These are phyloP conservation scores for Ogataea methylovora DNA, from an alignment of 805 yeast genomes.

Conservation along the genomic window DNA sequence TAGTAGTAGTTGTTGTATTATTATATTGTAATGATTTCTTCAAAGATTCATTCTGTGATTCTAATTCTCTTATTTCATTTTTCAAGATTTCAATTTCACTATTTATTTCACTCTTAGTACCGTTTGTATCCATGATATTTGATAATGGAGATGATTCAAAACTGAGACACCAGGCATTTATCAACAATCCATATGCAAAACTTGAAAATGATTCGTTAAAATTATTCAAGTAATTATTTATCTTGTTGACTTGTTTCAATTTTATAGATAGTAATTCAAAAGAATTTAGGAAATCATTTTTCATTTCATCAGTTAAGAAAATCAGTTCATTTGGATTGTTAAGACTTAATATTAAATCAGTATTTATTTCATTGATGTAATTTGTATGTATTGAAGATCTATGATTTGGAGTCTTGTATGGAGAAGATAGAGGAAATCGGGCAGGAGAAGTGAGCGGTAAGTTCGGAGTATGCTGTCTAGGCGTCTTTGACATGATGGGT, in stretches of 20 bases:
- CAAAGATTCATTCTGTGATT: constrained; percentile 6
- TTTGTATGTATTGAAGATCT: no score
- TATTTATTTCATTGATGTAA: no score
- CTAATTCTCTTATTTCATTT: constrained; percentile 6
- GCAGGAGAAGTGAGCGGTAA: background rate
- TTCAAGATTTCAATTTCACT: constrained; percentile 11
- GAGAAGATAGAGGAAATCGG: no score
- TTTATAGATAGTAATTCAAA: background rate
- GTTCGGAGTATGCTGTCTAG: background rate
- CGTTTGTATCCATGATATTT: background rate
- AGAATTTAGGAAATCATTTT: background rate
- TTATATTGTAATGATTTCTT: background rate
- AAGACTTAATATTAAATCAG: no score
- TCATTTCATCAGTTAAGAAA: background rate
- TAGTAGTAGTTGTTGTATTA: background rate
- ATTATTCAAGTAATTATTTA: background rate
- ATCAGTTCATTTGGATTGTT: background rate
- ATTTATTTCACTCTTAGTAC: constrained; percentile 12
- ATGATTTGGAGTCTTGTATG: no score
- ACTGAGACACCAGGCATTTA: constrained; percentile 86
- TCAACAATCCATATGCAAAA: constrained; percentile 69
- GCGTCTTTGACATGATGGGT: background rate
- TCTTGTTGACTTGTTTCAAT: background rate
- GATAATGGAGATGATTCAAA: constrained; percentile 31
- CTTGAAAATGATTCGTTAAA: constrained; percentile 18